Base-by-base conservation (phyloP, 306 rosid species). In the Gillenia trifoliata region DNA sequence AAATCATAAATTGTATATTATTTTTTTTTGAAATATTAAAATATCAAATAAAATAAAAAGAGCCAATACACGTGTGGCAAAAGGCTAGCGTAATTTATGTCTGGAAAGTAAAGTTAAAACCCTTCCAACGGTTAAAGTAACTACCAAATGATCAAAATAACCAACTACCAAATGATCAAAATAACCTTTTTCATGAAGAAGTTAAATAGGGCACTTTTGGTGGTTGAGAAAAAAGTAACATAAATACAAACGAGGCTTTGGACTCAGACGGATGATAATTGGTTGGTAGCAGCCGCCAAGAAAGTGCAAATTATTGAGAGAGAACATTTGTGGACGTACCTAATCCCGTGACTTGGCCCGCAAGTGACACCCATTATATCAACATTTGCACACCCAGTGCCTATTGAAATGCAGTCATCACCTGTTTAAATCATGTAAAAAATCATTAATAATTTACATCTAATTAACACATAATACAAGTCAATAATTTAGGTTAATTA, bases 271-370 rank as follows among this genome's bases (percentile, higher is more conserved):
- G 33, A 59, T 61, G n/a, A 8, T 29, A 29, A 5, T 59, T 64
- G 75, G 76, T 22, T 31, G 80, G 28, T 62, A 70, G 70, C 40
- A 47, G 23, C 56, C 74, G 2, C n/a, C n/a, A n/a, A 79, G 40
- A 22, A 49, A 70, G 59, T 38, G 55, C 49, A 74, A 33, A 9
- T 41, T 29, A 59, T 75, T 74, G 72, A 76, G 60, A 56, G 12
- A 40, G 43, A 56, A 43, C 52, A 17, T 8, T 45, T 16, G 8
- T 1, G n/a, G 3, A 0, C 28, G 71, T 84, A 93, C 98, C 98
- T 94, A 34, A 95, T 95, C 33, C 98, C 99, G 65, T 95, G 98
- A 84, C 96, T 84, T 19, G 99, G 99, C 68, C 91, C 99, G 72
- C 99, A 95, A 66, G 95, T 90, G 64, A 95, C 92, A 6, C 97